Percentiles rank a stretch among this genome's conserved stretches.
Conservation (phyloP, 2,329 filamentous ascomycete genomes). For the Colletotrichum viniferum region DNA sequence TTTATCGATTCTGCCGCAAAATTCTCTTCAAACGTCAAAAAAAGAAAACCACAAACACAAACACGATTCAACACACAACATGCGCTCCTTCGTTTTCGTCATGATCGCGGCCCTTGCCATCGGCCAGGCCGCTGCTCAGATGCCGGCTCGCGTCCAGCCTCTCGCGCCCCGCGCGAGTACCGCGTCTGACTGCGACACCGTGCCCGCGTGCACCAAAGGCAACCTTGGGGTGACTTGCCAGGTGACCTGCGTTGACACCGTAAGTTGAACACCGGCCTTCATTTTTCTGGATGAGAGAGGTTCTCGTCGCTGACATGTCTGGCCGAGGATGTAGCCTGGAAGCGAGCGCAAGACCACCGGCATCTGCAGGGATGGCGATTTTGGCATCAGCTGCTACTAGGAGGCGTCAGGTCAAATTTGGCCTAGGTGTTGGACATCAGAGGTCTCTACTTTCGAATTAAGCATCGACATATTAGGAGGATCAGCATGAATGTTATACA, state of each 20-base stretch:
- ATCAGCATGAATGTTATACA: neutral
- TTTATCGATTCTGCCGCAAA: neutral
- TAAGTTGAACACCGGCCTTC: neutral
- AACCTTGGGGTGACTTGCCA: neutral
- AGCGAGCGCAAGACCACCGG: neutral
- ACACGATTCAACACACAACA: neutral
- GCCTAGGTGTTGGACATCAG: neutral
- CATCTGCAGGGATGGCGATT: neutral
- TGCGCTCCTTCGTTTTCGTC: neutral
- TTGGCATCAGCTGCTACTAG: neutral
- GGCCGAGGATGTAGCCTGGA: neutral
- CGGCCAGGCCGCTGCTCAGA: neutral
- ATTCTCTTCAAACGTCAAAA: neutral
- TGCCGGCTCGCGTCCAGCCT: neutral
- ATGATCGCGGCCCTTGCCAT: neutral
- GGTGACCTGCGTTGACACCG: neutral
- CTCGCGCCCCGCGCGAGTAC: neutral
- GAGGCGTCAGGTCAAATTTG: neutral
- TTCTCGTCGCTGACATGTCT: neutral
- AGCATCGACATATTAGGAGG: neutral
- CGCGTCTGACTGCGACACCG: fast-evolving
- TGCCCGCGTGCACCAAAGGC: neutral
- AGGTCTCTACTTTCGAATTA: neutral
- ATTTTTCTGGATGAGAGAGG: too few relatives aligned
- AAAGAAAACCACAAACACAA: neutral